Conservation (phyloP, 2,329 filamentous ascomycete genomes). For the Paraphaeosphaeria minitans region DNA sequence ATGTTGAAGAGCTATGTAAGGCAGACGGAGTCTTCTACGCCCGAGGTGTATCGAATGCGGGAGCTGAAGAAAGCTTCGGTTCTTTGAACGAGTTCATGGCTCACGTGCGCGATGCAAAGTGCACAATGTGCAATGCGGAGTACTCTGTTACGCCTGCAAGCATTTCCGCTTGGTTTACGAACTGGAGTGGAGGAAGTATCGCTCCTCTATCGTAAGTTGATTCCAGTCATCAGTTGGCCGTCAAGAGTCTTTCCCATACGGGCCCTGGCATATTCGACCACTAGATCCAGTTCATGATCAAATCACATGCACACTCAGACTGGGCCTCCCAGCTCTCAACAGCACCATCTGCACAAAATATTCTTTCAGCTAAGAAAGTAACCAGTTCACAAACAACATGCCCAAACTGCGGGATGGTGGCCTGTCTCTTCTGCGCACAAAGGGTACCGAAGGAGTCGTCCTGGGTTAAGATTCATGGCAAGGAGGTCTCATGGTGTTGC, state of each 20-base stretch:
- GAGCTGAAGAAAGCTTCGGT: slow-evolving; percentile 3
- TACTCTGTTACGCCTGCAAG: slow-evolving; percentile 19
- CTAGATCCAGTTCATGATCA: too few species aligned
- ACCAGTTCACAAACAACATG: slow-evolving; percentile 19
- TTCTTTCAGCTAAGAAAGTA: not conserved
- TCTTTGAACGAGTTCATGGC: slow-evolving; percentile 18
- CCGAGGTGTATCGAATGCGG: too few species aligned
- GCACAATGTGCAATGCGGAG: slow-evolving; percentile 16
- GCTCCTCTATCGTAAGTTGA: not conserved
- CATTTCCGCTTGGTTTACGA: slow-evolving; percentile 20
- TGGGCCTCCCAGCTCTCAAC: too few species aligned
- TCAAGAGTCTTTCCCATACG: not conserved
- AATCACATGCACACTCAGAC: too few species aligned
- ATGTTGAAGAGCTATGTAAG: not conserved
- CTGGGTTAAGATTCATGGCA: slow-evolving; percentile 9
- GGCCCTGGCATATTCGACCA: too few species aligned
- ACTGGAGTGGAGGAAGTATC: slow-evolving; percentile 19
- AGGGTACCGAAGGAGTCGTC: slow-evolving; percentile 9
- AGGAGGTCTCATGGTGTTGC: slow-evolving; percentile 43
- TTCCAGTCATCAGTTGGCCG: not conserved
- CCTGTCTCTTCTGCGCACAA: slow-evolving; percentile 27
- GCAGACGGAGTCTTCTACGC: not conserved
- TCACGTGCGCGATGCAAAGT: slow-evolving; percentile 19
- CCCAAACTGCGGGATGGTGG: slow-evolving; percentile 17
- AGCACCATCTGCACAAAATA: too few species aligned